Evolutionary conservation across 176 grass and related monocot species (phyloP), one percentile per base, ranked within the genome.

Genomic region (Oryza officinalis): DNA sequence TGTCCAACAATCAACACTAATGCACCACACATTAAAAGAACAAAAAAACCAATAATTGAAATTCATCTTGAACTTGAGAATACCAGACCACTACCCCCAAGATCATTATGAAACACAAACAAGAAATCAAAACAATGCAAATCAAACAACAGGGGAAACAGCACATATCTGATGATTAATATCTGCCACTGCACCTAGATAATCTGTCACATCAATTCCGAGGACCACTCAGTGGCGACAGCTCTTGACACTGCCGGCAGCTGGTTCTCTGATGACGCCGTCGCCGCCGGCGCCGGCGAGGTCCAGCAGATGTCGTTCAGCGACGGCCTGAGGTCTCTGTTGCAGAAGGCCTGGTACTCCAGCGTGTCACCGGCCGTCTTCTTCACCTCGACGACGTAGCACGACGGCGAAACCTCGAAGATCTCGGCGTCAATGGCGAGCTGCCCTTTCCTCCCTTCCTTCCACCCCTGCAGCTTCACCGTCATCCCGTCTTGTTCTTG

Each of bases 281-380:
- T 7, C 5, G 35, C 6, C 35, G 35, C 35, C 35, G 35, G 6
- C 35, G 35, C 35, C 35, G 40, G 40, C 41, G 84, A 84, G 25
- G 73, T 76, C 87, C 91, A 93, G 14, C 80, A 74, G 10, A 93
- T 87, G 23, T 93, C 91, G 65, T 81, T 90, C 0, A 93, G 91
- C 15, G 52, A 93, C 26, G 80, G 87, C 65, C 69, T 84, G 23
- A 90, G 70, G 63, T 94, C 90, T 47, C 71, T 93, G 67, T 82
- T 77, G 17, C 95, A 97, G 45, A 97, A 97, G 68, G 1, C 88
- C 90, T 93, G 80, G 15, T 97, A 97, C 71, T 97, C 95, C 7
- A 90, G 47, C 63, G 40, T 86, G 76, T 97, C 88, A 25, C 95
- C 95, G 20, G 92, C 81, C 38, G 91, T 94, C 88, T 91, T 97